phyloP scores from a whole-genome alignment of 2,329 filamentous ascomycete species.

The Penicillium psychrosexuale region DNA sequence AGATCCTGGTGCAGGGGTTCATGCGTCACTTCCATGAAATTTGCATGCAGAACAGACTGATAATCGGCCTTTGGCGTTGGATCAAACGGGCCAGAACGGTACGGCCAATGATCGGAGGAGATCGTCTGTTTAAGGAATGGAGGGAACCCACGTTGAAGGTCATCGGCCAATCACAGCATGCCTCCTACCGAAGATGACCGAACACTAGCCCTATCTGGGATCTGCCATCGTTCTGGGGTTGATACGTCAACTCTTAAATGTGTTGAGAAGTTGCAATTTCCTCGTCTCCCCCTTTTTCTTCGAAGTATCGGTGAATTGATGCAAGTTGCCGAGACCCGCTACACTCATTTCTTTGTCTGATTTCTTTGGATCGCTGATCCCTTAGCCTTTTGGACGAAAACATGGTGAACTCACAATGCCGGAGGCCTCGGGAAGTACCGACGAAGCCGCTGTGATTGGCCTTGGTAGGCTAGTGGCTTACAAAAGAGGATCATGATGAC shows the following conservation, averaged over 20 bases:
- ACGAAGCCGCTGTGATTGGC: conserved; percentile 9
- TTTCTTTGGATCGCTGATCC: not conserved
- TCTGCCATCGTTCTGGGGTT: conserved; percentile 9
- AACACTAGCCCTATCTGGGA: conserved; percentile 10
- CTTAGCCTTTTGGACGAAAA: not conserved
- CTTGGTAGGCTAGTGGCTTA: conserved; percentile 1
- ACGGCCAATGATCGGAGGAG: conserved; percentile 17
- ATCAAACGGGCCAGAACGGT: not conserved
- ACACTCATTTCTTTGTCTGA: not conserved
- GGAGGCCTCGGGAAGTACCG: conserved; percentile 14
- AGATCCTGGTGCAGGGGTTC: conserved; percentile 12
- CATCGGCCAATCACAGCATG: conserved; percentile 1
- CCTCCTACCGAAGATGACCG: conserved; percentile 10
- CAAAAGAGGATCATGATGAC: not conserved
- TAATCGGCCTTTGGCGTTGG: not conserved
- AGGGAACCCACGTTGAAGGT: not conserved
- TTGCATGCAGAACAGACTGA: conserved; percentile 11
- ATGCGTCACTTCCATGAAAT: conserved; percentile 10
- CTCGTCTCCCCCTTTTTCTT: not conserved
- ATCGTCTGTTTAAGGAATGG: not conserved
- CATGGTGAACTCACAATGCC: conserved; percentile 1
- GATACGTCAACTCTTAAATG: conserved; percentile 23
- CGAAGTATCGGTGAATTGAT: not conserved
- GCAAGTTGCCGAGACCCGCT: not conserved
- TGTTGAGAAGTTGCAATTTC: not conserved